Base-by-base conservation (phyloP, 306 rosid genomes). In the Vigna hirtella region DNA sequence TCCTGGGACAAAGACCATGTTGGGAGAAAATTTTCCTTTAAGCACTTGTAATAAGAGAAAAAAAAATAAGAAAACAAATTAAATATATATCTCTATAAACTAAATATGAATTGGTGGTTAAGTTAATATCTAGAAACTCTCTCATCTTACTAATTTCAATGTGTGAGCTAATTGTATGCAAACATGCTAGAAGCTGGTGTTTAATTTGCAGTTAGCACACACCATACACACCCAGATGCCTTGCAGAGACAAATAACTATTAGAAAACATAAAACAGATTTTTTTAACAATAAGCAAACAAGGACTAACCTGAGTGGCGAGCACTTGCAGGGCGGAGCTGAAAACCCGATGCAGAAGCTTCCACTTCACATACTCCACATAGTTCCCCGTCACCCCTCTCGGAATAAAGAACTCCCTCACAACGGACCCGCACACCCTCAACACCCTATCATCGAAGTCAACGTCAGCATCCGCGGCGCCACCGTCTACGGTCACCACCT, bases 261-360 rank as follows among this genome's bases (percentile, higher is more conserved):
- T 50, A 50, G 20, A 50, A 50, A 16, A 50, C 56, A 50, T 9
- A 50, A 13, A 42, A 42, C 47, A 42, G 47, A 9, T 42, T 49
- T 49, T 49, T 15, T 14, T 2, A 53, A 53, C 12, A 18, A 17
- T 53, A 24, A 24, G 4, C n/a, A 57, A 57, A 22, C 34, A 57
- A 57, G 16, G 43, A 51, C 9, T 6, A 77, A 91, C 97, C 97
- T 94, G 98, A 76, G 98, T 94, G 58, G 97, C 91, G 56, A 94
- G 92, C 48, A 94, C 97, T 80, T 94, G 98, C 17, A 91, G 91
- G 0, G 98, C 93, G 3, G 97, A 94, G 59, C 98, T 92, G 66
- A 94, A 94, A 94, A 91, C 89, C 22, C 98, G 92, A 80, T 94
- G 98, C 81, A 91, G 68, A 50, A 92, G 83, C 85, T 94, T 94